Evolutionary conservation across 2,329 filamentous ascomycete species (phyloP).

Genomic region (Cadophora sp.): DNA sequence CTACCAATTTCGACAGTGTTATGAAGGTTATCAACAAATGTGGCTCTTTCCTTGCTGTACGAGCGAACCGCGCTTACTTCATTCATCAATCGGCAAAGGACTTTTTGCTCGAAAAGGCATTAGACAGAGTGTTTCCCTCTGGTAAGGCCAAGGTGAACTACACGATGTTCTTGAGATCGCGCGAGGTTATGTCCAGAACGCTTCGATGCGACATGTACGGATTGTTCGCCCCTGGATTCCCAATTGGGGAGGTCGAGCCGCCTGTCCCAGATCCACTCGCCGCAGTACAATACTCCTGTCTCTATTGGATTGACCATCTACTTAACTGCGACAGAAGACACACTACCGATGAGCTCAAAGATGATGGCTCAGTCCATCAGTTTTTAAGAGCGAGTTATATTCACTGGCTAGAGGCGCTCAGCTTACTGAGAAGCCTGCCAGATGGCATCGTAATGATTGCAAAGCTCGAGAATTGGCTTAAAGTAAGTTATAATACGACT

Average conservation of each 20-base stretch:
- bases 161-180: constrained; percentile 23
- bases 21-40: too few species aligned
- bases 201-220: constrained; percentile 23
- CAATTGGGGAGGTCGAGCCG: constrained; percentile 20
- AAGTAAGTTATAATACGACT: constrained; percentile 18
- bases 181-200: constrained; percentile 22
- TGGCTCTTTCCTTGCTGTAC: too few species aligned
- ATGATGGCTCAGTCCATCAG: constrained; percentile 7
- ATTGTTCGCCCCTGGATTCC: constrained; percentile 16
- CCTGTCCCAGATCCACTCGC: too few species aligned
- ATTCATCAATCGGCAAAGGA: too few species aligned
- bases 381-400: constrained; percentile 19
- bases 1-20: too few species aligned
- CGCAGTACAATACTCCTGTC: too few species aligned
- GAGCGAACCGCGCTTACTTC: too few species aligned
- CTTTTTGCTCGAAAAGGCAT: too few species aligned
- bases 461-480: constrained; percentile 21
- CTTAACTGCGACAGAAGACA: too few species aligned
- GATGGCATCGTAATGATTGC: constrained; percentile 19
- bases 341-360: too few species aligned
- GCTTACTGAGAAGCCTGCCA: constrained; percentile 20
- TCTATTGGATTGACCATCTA: too few species aligned
- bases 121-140: constrained; percentile 43
- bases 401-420: neutral
- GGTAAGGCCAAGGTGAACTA: constrained; percentile 30